These are phyloP conservation scores for Clathrus columnatus DNA, from an alignment of 768 basidiomycete species.

Conservation along the genomic window DNA sequence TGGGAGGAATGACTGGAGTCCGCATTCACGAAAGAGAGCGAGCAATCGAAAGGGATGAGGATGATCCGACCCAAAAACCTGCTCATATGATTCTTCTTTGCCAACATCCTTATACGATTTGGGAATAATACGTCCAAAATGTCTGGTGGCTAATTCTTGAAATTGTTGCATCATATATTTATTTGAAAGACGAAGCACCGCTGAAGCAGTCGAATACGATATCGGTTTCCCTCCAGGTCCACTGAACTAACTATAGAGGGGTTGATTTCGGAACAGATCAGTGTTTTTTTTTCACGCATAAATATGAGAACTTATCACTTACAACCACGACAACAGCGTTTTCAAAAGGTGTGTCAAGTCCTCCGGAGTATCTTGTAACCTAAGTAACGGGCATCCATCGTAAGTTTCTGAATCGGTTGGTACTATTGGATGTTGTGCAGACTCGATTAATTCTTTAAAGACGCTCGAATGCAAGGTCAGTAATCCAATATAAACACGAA, in stretches of 20 bases:
- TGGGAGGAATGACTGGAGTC: background rate
- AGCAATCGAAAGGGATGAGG: constrained; percentile 3
- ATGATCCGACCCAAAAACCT: background rate
- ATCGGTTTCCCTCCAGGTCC: constrained; percentile 25
- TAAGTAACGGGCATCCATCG: background rate
- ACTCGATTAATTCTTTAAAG: constrained; percentile 19
- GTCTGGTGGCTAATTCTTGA: background rate
- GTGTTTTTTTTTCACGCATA: constrained; percentile 7
- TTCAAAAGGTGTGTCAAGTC: background rate
- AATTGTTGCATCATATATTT: constrained; percentile 1
- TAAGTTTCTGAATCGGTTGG: background rate
- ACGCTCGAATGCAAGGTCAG: constrained; percentile 19
- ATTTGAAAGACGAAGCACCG: background rate
- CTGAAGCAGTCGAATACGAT: background rate
- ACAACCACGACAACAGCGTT: constrained; percentile 31
- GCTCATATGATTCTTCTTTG: background rate
- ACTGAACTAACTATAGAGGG: constrained; percentile 26
- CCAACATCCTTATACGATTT: background rate
- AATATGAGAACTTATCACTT: background rate
- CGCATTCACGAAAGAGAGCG: constrained; percentile 2
- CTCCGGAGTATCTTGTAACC: background rate
- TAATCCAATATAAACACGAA: constrained; percentile 19
- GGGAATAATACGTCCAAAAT: constrained; percentile 3
- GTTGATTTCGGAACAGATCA: background rate
- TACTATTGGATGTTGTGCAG: constrained; percentile 10